Evolutionary conservation across 2,329 filamentous ascomycete species (phyloP).

Genomic region (Diaporthe amygdali): DNA sequence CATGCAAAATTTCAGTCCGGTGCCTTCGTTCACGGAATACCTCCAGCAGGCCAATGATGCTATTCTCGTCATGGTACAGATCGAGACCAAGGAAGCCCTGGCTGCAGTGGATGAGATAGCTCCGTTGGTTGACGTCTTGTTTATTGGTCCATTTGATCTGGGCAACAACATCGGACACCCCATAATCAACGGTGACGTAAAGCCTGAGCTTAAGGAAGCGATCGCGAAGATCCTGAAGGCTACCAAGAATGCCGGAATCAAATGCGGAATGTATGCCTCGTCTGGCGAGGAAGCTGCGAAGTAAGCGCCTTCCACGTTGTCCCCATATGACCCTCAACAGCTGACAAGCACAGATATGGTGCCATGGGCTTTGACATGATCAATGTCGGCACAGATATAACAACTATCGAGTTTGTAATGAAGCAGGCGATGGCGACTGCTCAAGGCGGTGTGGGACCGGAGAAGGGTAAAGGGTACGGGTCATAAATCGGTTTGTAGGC

Average conservation of each 20-base stretch:
- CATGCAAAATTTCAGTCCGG: slow-evolving; percentile 52
- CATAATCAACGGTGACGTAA: slow-evolving; percentile 64
- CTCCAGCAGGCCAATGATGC: slow-evolving; percentile 61
- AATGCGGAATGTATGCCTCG: slow-evolving; percentile 65
- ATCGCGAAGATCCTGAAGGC: slow-evolving; percentile 64
- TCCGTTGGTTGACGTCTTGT: slow-evolving; percentile 66
- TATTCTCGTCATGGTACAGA: slow-evolving; percentile 70
- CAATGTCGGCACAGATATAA: slow-evolving; percentile 60
- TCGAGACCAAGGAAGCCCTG: slow-evolving; percentile 69
- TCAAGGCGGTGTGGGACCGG: slow-evolving; percentile 43
- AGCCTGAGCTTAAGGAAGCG: slow-evolving; percentile 63
- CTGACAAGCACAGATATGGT: slow-evolving; percentile 44
- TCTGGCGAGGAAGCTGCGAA: slow-evolving; percentile 59
- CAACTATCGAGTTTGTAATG: slow-evolving; percentile 52
- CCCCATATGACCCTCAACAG: no score
- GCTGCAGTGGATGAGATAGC: slow-evolving; percentile 67
- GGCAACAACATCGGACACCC: slow-evolving; percentile 68
- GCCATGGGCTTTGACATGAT: slow-evolving; percentile 68
- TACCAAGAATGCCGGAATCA: slow-evolving; percentile 67
- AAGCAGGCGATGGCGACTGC: slow-evolving; percentile 53
- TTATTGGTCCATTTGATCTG: slow-evolving; percentile 71
- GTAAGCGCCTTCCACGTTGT: neutral
- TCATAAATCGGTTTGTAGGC: slow-evolving; percentile 21
- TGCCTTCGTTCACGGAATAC: slow-evolving; percentile 58
- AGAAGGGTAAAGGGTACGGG: slow-evolving; percentile 49